Percentiles rank a stretch among this genome's conserved stretches.
Conservation (phyloP, 2,329 filamentous ascomycete species). For the Fusarium azukiicola region DNA sequence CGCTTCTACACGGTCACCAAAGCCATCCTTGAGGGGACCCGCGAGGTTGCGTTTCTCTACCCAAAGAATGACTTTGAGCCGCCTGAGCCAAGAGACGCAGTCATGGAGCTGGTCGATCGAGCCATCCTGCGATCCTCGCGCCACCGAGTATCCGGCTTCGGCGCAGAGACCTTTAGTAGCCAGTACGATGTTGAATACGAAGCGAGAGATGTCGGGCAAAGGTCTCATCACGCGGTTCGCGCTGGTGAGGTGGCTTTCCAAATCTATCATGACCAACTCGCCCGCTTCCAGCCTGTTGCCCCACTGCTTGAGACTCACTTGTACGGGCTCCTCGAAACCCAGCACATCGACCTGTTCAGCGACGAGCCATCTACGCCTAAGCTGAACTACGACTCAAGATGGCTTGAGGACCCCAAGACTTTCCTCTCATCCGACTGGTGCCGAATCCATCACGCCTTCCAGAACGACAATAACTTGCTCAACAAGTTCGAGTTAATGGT, state of each 20-base stretch:
- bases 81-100: rapidly evolving
- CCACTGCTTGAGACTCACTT: not conserved
- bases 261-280: not conserved
- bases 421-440: constrained; percentile 41
- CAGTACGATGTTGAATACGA: constrained; percentile 35
- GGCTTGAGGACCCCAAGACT: constrained; percentile 22
- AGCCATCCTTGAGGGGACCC: not conserved
- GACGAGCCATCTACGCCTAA: not conserved
- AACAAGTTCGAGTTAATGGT: constrained; percentile 41
- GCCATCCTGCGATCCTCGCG: constrained; percentile 38
- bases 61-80: not conserved
- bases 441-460: constrained; percentile 42
- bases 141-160: constrained; percentile 40
- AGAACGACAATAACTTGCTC: constrained; percentile 30
- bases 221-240: not conserved
- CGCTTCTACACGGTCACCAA: constrained; percentile 57
- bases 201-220: constrained; percentile 19
- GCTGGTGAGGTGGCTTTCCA: constrained; percentile 19
- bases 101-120: constrained; percentile 31
- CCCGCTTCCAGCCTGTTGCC: not conserved
- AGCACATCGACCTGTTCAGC: not conserved
- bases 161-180: constrained; percentile 43
- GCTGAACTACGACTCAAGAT: constrained; percentile 44
- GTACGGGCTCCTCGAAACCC: constrained; percentile 1
- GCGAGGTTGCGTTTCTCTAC: constrained; percentile 40